Base-by-base conservation (phyloP, 2,329 filamentous ascomycete species). In the Aspergillus sp. region DNA sequence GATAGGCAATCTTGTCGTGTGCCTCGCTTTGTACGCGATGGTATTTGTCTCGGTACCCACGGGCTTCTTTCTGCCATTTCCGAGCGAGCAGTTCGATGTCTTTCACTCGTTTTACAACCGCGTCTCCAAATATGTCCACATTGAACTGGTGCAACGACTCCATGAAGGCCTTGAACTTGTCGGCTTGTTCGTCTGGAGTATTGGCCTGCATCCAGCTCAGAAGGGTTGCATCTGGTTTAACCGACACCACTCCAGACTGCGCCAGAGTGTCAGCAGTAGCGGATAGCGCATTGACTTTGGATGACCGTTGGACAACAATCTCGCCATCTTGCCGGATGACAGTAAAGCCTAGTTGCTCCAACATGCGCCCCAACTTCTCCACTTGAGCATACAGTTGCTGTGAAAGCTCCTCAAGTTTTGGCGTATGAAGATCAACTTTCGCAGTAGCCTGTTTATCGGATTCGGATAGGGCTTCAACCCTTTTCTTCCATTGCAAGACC, bases 1-100 rank as follows among this genome's bases (percentile, higher is more conserved):
- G 89, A 72, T 95, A 97, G 2, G 95, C 93, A 70, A 99, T 97
- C 79, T 98, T 98, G 65, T 96, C 91, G 67, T 96, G 91, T 0
- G 91, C 87, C 68, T 98, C 95, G 68, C 88, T 89, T 64, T 96
- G 90, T 46, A 88, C 80, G 13, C 83, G 79, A 64, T 96, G 90
- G 8, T 91, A 89, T 70, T 93, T 93, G 64, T 98, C 95, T 12
- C 93, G 86, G 68, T 96, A 97, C 1, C 86, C 84, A 34, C 91
- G 86, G 30, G 90, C 88, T 71, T 99, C 95, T 59, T 91, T 91
- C 68, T 95, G 92, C 80, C 93, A 93, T 76, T 96, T 98, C 57
- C 93, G 89, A 17, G 93, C 93, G 59, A 95, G 89, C 65, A 95
- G 88, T 73, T 99, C 95, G 60, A 96, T 89, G 69, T 99, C 95